Base-by-base conservation (phyloP, 1,284 basidiomycete genomes). In the Leccinum pachyderme region DNA sequence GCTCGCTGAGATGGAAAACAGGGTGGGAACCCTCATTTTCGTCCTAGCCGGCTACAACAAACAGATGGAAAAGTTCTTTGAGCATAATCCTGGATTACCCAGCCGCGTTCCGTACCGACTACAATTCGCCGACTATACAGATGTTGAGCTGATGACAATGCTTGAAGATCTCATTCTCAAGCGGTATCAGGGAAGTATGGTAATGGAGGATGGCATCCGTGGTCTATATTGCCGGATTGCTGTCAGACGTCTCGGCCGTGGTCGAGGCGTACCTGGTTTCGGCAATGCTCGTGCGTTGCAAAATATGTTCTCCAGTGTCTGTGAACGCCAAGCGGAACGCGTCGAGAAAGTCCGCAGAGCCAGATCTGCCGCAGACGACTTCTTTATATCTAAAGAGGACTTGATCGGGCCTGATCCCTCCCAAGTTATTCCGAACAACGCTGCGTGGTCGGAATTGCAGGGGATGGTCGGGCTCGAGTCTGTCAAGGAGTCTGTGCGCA, bases 41-140 rank as follows among this genome's bases (percentile, higher is more conserved):
- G 80, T 87, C 53, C 71, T 87, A 3, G 85, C 84, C 0, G 85
- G 85, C 2, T 87, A 87, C 66, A 78, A 73, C 65, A 82, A 79
- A 53, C 73, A 87, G 68, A 87, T 87, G 86, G 85, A 87, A 61
- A 80, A 75, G 50, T 87, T 87, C 71, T 87, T 87, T 57, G 84
- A 86, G 56, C 84, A 86, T 61, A 87, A 87, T 59, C 84, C 86
- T 3, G 85, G 85, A 2, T 62, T 87, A 12, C 65, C 68, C 2
- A 86, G 84, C 67, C 81, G 84, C 6, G 81, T 87, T 7, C 86
- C 85, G 0, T 77, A 82, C 57, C 67, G 65, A 27, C 71, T 87
- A 24, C 70, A 79, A 11, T 86, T 87, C 61, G 68, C 71, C 3
- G 84, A 87, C 60, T 87, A 86, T 60, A 73, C 65, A 12, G 81